Conservation (phyloP, 768 basidiomycete genomes). For the Kwoniella dendrophila region DNA sequence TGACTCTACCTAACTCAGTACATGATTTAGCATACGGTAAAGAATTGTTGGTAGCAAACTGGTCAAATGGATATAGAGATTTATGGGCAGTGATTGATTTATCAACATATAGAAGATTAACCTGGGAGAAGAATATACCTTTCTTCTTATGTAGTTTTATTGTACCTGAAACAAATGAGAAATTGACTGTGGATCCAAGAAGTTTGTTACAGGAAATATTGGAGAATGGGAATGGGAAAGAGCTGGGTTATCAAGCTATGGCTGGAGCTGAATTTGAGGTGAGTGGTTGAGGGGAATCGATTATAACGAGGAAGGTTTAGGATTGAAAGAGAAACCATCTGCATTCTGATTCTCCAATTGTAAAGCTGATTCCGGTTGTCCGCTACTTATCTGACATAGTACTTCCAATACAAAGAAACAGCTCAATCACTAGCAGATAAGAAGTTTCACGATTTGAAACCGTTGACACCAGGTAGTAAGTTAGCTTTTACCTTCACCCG, state of each 20-base stretch:
- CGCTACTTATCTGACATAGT: slow-evolving; percentile 29
- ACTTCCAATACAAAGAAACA: slow-evolving; percentile 66
- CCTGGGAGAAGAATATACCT: slow-evolving; percentile 87
- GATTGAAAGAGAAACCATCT: background rate
- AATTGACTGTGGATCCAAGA: slow-evolving; percentile 83
- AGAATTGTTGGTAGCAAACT: slow-evolving; percentile 88
- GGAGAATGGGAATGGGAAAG: slow-evolving; percentile 59
- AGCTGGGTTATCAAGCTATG: slow-evolving; percentile 63
- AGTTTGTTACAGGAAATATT: slow-evolving; percentile 70
- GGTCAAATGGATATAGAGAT: slow-evolving; percentile 88
- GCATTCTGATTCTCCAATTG: background rate
- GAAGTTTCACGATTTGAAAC: slow-evolving; percentile 70
- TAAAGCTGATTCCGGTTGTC: background rate
- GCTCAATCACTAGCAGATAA: slow-evolving; percentile 75
- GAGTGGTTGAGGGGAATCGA: slow-evolving; percentile 42
- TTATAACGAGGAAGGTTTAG: background rate
- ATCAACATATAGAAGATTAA: slow-evolving; percentile 80
- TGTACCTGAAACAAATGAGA: slow-evolving; percentile 79
- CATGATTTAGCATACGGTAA: slow-evolving; percentile 81
- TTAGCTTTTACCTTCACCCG: slow-evolving; percentile 20
- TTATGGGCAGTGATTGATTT: slow-evolving; percentile 83
- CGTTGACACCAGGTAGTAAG: slow-evolving; percentile 91
- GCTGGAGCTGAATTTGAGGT: slow-evolving; percentile 96
- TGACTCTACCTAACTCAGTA: slow-evolving; percentile 61
- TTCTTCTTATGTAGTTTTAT: slow-evolving; percentile 91